Evolutionary conservation across 2,329 filamentous ascomycete genomes (phyloP), one percentile per base, ranked within the genome.

Genomic region (Magnaporthales sp.): DNA sequence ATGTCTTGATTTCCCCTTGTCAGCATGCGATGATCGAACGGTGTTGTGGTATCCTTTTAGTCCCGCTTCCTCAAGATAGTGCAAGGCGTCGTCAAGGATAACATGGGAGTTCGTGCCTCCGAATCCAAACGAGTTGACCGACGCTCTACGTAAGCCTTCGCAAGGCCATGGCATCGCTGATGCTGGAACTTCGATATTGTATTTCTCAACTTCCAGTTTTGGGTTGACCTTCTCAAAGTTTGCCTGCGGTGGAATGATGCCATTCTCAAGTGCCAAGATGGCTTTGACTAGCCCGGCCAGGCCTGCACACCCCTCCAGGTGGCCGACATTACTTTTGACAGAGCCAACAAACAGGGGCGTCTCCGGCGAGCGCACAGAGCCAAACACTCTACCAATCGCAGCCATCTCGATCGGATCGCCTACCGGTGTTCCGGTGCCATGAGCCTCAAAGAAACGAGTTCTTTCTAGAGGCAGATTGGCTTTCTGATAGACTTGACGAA

Each of bases 341-440:
- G 5, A 75, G 29, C 24, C 70, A 67, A 54, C 70, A 66, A 1
- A 70, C 73, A 77, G 73, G 15, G 70, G 68, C 26, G 15, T 10
- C 8, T 63, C 65, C 19, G 31, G 19, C 4, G 38, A 15, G 4
- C 22, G 38, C 26, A 24, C 29, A 6, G 29, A n/a, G 1, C 38
- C 62, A 29, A 77, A 77, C 0, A 75, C 73, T 0, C 67, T 63
- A 0, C 66, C 68, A 4, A 78, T 72, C 0, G 75, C 79, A 0
- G 67, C 62, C 0, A 76, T 73, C 67, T 82, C 80, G 1, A 68
- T 69, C 0, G 77, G 75, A 62, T 82, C 80, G 2, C 80, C 80
- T 2, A 75, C 75, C 19, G 66, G 70, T 1, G 80, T 82, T 1
- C 78, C 79, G 0, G 80, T 81, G 1, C 79, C 79, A 51, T 82